Evolutionary conservation across 306 rosid genomes (phyloP), one percentile per base, ranked within the genome.

Genomic region (Vigna angularis): DNA sequence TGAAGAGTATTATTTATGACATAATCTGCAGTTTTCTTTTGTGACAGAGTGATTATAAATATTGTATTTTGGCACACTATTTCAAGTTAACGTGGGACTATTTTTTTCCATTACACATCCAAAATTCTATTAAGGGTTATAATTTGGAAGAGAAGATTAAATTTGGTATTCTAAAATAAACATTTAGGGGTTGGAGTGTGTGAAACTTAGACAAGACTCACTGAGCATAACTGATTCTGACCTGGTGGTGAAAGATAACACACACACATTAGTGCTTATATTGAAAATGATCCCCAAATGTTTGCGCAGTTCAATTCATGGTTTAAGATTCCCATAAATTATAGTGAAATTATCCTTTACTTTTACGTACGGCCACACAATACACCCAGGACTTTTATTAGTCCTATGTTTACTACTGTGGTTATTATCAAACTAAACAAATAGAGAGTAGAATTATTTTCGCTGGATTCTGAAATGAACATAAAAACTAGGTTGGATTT

Each of bases 1-100:
- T 40, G 49, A 67, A 67, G 63, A 72, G 45, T 61, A 63, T 65
- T 81, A 4, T 75, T 50, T 53, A 32, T 81, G 73, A 63, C 67
- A 78, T 78, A 16, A 22, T 72, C 28, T 61, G 18, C 79, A 48
- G 57, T 53, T 76, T 32, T 72, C 80, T 52, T 53, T 73, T 80
- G 59, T 77, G 75, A 38, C 44, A 50, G 30, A 42, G 32, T 44
- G 52, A 47, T 40, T 70, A 8, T 9, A 40, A 7, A 42, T 9
- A 9, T 42, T 40, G 45, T 40, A 40, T 8, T 40, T 38, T 7
- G 45, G 3, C 45, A 40, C 45, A 40, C 11, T 8, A 40, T 40
- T 42, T 42, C 10, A 8, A 2, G 45, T 40, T 40, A 9, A 40
- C 2, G 3, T 40, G 45, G 11, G 45, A 36, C 42, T 36, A 6